Evolutionary conservation across 306 rosid genomes (phyloP), one percentile per base, ranked within the genome.

Genomic region (Gastrolobium bilobum): DNA sequence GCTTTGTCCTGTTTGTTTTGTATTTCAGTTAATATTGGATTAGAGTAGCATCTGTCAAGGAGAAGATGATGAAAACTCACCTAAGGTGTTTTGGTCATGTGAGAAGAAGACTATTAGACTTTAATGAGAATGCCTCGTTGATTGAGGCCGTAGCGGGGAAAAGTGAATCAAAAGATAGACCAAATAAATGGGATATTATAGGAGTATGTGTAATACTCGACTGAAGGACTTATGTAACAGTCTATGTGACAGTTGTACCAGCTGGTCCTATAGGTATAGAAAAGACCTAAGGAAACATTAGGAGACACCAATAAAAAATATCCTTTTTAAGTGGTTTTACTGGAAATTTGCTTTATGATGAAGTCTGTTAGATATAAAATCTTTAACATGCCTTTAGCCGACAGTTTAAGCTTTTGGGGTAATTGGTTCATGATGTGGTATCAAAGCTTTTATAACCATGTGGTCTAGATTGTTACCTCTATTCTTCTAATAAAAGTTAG

Each of bases 41-140:
- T 58, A n/a, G 57, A 42, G 35, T 68, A 81, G 75, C 63, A 37
- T 34, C 4, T 68, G 40, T 76, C 42, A 53, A 76, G 33, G 60
- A 75, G 4, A 81, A 26, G 61, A 42, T 26, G 46, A 76, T 63
- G 54, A 35, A 68, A 48, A 68, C 3, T 68, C 38, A 33, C 35
- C 10, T 6, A 58, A 39, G 65, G 63, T 48, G 66, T 46, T 40
- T 81, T 33, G 76, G 43, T 47, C 50, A 38, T 35, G 13, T 48
- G 66, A 65, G 63, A 34, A 40, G 47, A 73, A 80, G 26, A 39
- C 39, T 67, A 47, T 29, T 46, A 10, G 51, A 7, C 53, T 50
- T 50, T 26, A 14, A 59, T 33, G 15, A 71, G 71, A 60, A 50
- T 43, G 39, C 33, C 26, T 20, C 51, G 50, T 30, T 62, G 67